Base-by-base conservation (phyloP, 225 moss, liverwort and hornwort genomes). In the Marchantia polymorpha region DNA sequence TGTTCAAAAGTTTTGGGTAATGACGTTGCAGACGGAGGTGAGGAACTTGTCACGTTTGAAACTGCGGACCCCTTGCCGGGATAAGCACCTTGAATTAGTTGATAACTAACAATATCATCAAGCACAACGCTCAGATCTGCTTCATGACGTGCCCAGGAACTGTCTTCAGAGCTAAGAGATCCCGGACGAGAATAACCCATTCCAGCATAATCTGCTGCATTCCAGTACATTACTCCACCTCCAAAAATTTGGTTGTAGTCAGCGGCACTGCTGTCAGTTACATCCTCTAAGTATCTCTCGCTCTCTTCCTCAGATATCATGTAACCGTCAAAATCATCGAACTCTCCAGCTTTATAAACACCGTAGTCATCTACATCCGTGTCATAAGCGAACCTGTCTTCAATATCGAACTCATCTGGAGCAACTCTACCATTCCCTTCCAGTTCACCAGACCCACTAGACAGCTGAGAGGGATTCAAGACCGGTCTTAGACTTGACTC, bases 171-270 rank as follows among this genome's bases (percentile, higher is more conserved):
- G 86, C 92, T 93, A 84, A 91, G 86, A 69, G 94, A 95, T 84
- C 94, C 94, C 80, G 94, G 91, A 81, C 94, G 86, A 78, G 94
- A 95, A 76, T 95, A 93, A 52, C 94, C 94, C 83, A 92, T 90
- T 39, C 94, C 94, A 70, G 92, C 86, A 80, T 93, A 95, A 80
- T 95, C 94, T 16, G 94, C 91, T 49, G 94, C 90, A 87, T 95
- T 95, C 94, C 94, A 95, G 76, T 95, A 95, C 94, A 95, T 92
- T 61, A 95, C 94, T 74, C 94, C 94, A 17, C 92, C 92, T 77
- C 94, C 94, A 80, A 95, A 95, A 65, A 93, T 89, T 83, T 95
- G 90, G 79, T 95, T 89, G 76, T 92, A 95, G 74, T 95, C 92
- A 66, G 83, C 79, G 80, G 79, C 78, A 86, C 86, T 73, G 74